Conservation (phyloP, 805 yeast species). For the Lipomyces yamanashiensis region DNA sequence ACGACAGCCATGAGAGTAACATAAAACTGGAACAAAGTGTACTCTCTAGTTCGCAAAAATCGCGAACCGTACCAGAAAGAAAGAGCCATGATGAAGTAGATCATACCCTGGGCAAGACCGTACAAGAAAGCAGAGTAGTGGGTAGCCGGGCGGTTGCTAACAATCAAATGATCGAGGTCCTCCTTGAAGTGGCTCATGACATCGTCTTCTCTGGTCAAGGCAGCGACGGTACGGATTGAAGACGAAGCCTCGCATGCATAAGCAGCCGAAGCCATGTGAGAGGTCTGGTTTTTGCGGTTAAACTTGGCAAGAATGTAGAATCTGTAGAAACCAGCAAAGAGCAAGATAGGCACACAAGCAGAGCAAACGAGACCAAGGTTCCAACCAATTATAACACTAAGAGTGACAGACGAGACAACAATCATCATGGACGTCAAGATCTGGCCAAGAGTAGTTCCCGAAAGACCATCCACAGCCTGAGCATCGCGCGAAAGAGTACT, state of each 20-base stretch:
- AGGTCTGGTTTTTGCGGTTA: conserved; percentile 47
- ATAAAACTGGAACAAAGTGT: conserved; percentile 46
- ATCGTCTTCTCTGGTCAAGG: conserved; percentile 50
- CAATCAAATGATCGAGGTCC: conserved; percentile 18
- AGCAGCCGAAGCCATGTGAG: conserved; percentile 48
- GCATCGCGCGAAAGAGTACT: conserved; percentile 42
- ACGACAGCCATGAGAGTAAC: conserved; percentile 50
- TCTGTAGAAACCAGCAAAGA: conserved; percentile 50
- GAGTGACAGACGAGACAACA: conserved; percentile 48
- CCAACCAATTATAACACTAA: conserved; percentile 51
- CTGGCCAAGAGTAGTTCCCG: conserved; percentile 44
- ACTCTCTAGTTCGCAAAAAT: conserved; percentile 43
- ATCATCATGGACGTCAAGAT: conserved; percentile 45
- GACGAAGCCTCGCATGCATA: conserved; percentile 50
- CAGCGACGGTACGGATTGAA: conserved; percentile 50
- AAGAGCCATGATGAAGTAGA: conserved; percentile 50
- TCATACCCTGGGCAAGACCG: conserved; percentile 49
- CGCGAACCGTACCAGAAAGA: conserved; percentile 53
- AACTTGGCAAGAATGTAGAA: conserved; percentile 45
- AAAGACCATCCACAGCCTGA: conserved; percentile 42
- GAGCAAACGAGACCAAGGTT: conserved; percentile 51
- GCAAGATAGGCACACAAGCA: conserved; percentile 46
- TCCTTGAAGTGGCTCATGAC: conserved; percentile 44
- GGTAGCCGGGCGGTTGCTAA: conserved; percentile 24
- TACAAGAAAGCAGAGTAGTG: conserved; percentile 44